Evolutionary conservation across 1,139 yeast genomes (phyloP), one percentile per base, ranked within the genome.

Genomic region (Candida smagusa): DNA sequence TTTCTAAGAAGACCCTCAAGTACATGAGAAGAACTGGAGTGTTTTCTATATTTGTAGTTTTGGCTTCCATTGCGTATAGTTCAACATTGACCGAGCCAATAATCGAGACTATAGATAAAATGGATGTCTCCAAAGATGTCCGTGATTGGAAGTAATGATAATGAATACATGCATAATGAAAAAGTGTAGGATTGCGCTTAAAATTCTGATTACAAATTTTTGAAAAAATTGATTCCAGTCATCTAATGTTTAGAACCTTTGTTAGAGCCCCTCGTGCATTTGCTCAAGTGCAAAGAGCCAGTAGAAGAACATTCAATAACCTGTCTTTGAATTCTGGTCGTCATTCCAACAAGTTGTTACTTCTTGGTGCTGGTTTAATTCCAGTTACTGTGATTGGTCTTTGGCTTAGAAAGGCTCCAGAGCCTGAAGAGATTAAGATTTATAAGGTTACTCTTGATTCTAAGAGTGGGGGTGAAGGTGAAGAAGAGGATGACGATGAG

Each of bases 31-130:
- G 47, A 33, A 42, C 57, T 1, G 77, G 77, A 1, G 63, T 55
- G 1, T 47, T 55, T 6, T 64, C 75, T 1, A 50, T 65, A 4
- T 43, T 65, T 4, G 54, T 59, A 6, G 70, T 67, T 1, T 33
- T 70, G 7, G 63, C 63, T 27, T 60, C 68, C 38, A 48, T 70
- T 30, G 52, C 59, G 25, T 66, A 63, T 60, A 65, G 69, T 26
- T 61, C 69, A 32, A 46, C 52, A 13, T 28, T 29, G 5, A 33
- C 26, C n/a, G 49, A 44, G 29, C 45, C 49, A 1, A 44, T 48
- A 6, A 47, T 41, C 12, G 52, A 48, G 12, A 33, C 41, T 31
- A 51, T 45, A 27, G 36, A 49, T 34, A 43, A 36, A 19, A 37
- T 37, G 39, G 41, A 41, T 35, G 19, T 16, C 5, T 11, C 12